Evolutionary conservation across 169 alveolate species (phyloP), one percentile per base, ranked within the genome.

Genomic region (Babesia gibsoni): DNA sequence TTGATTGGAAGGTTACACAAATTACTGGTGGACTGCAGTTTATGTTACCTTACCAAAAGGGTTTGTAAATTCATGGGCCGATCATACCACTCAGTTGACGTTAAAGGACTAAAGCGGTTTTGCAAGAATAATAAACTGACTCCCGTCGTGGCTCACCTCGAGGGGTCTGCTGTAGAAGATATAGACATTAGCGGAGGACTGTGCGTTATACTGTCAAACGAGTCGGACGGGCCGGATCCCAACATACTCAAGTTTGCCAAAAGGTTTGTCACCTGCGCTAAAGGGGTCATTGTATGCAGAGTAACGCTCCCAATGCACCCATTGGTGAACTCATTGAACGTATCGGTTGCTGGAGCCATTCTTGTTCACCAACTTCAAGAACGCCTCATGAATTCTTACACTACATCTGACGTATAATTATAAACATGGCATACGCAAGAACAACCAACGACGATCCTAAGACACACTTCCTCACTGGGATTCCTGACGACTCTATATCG

Each of bases 281-380:
- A 20, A 18, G 18, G 49, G 20, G 10, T 1, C 42, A 50, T 42
- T 9, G 37, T 58, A 52, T 37, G 18, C 82, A 88, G 91, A 50
- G 72, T 88, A 29, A 50, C 87, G 41, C 68, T 88, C 32, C 90
- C 89, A 12, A 84, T 83, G 91, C 91, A 88, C 42, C 90, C 89
- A 45, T 70, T 88, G 67, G 75, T 86, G 1, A 77, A 88, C 50
- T 88, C 93, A 33, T 56, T 88, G 45, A 88, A 88, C 61, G 93
- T 88, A 9, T 63, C 88, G 25, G 77, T 88, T 16, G 93, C 93
- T 25, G 93, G 91, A 8, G 85, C 89, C 23, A 88, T 88, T 35
- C 50, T 88, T 23, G 77, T 88, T 14, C 91, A 83, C 58, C 83
- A 83, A 42, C 69, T 88, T n/a, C 72, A 59, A 37, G 5, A 22